Conservation (phyloP, 139 green algal species). For the Chloropicon primus region DNA sequence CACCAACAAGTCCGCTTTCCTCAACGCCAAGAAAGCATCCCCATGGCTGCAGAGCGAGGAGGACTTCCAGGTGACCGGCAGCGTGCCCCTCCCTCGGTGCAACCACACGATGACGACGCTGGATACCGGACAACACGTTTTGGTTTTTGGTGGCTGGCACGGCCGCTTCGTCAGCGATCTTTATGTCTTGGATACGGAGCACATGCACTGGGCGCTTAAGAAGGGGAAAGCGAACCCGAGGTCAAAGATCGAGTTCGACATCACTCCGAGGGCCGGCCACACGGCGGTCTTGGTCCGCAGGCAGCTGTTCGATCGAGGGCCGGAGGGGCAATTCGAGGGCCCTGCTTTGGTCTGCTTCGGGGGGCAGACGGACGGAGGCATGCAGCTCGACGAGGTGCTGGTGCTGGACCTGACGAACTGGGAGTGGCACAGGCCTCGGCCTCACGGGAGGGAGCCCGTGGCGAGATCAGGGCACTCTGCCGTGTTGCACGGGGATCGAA, state of each 20-base stretch:
- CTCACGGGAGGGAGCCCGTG: neutral
- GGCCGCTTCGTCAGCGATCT: conserved; percentile 11
- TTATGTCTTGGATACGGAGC: conserved; percentile 10
- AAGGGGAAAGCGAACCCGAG: neutral
- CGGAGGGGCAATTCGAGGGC: neutral
- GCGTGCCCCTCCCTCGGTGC: conserved; percentile 10
- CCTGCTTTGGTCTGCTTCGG: conserved; percentile 9
- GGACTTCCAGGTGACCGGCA: neutral
- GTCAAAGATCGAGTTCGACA: neutral
- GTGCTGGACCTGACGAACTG: conserved; percentile 4
- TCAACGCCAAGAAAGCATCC: neutral
- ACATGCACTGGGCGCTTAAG: neutral
- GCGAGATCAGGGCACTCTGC: conserved; percentile 4
- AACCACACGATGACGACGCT: conserved; percentile 7
- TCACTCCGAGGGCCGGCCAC: conserved; percentile 6
- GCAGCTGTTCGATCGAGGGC: neutral
- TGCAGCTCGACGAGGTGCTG: conserved; percentile 7
- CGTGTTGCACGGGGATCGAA: neutral
- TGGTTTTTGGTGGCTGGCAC: conserved; percentile 11
- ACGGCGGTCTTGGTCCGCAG: conserved; percentile 4
- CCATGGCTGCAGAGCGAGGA: neutral
- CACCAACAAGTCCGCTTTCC: neutral
- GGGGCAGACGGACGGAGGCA: conserved; percentile 5
- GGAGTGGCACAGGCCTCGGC: conserved; percentile 3
- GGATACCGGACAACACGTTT: neutral